These are phyloP conservation scores for Eutypella sp. DNA, from an alignment of 2,329 filamentous ascomycete genomes.

Conservation along the genomic window DNA sequence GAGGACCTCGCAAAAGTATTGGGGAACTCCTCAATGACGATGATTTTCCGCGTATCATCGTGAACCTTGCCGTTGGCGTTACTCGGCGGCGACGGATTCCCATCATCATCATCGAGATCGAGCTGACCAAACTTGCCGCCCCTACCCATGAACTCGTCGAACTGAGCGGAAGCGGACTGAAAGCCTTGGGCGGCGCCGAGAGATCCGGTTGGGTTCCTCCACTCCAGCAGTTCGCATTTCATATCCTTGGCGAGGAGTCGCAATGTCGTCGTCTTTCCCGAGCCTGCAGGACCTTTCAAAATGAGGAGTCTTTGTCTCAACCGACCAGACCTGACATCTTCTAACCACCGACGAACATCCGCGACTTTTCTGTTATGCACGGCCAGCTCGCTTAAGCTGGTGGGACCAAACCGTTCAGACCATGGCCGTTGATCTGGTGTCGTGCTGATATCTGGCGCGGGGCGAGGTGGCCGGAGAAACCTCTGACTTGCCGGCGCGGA, in stretches of 20 bases:
- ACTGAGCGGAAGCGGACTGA: constrained; percentile 70
- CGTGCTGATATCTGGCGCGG: constrained; percentile 18
- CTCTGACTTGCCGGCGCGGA: constrained; percentile 39
- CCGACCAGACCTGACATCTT: constrained; percentile 63
- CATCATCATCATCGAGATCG: constrained; percentile 50
- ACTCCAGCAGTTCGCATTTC: constrained; percentile 75
- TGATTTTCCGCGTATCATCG: constrained; percentile 45
- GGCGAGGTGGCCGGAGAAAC: constrained; percentile 43
- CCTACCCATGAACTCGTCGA: constrained; percentile 85
- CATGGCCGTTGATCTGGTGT: constrained; percentile 68
- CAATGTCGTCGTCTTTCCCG: constrained; percentile 87
- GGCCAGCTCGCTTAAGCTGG: constrained; percentile 73
- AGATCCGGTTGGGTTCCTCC: constrained; percentile 74
- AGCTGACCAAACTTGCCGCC: constrained; percentile 76
- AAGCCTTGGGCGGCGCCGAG: constrained; percentile 55
- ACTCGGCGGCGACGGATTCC: constrained; percentile 10
- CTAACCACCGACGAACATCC: constrained; percentile 80
- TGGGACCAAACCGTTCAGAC: constrained; percentile 79
- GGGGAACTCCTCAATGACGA: constrained; percentile 78
- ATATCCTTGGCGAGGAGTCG: constrained; percentile 73
- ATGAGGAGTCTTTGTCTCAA: constrained; percentile 70
- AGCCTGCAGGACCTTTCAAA: constrained; percentile 84
- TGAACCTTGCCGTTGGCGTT: constrained; percentile 3
- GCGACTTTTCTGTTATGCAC: constrained; percentile 93
- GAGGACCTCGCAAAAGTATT: constrained; percentile 67